Evolutionary conservation across 345 rosid genomes (phyloP), one percentile per base, ranked within the genome.

Genomic region (Ailanthus altissimus): DNA sequence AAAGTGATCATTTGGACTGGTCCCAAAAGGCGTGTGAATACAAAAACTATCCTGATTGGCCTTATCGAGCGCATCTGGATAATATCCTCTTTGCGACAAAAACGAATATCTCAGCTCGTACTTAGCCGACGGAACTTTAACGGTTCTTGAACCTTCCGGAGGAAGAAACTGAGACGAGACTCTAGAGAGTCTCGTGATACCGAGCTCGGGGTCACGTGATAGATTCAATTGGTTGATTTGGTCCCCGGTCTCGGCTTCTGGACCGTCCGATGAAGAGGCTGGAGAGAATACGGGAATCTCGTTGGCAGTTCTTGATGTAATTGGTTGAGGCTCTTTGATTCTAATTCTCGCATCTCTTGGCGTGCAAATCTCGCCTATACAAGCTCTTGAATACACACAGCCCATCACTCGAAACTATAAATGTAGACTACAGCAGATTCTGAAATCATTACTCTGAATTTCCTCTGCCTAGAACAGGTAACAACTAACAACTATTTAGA

Each of bases 11-110:
- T 86, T 88, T 0, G 85, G 83, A 74, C 82, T 83, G 1, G 88
- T 82, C 8, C 98, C 99, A 53, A 92, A 92, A 11, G 99, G 97
- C 6, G 97, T 92, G 78, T 96, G 98, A 51, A 96, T 93, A 15
- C 98, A 92, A 59, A 93, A 96, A 82, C 99, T 96, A 67, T 96
- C 99, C 75, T 96, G 99, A 85, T 96, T 96, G 47, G 97, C 97
- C 81, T 96, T 96, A 81, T 96, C 98, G 0, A 93, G 77, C 67
- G 97, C 99, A 77, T 93, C 99, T 5, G 99, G 99, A 77, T 96
- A 96, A 54, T 92, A 96, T 0, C 99, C 99, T 84, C 99, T 81
- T 62, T 96, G 99, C 4, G 99, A 96, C 1, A 96, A 68, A 77
- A 73, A 96, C 3, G 99, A 96, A 76, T 86, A 96, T 74, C 84